These are phyloP conservation scores for Scedosporium minutisporum DNA, from an alignment of 2,329 filamentous ascomycete genomes.

Conservation along the genomic window DNA sequence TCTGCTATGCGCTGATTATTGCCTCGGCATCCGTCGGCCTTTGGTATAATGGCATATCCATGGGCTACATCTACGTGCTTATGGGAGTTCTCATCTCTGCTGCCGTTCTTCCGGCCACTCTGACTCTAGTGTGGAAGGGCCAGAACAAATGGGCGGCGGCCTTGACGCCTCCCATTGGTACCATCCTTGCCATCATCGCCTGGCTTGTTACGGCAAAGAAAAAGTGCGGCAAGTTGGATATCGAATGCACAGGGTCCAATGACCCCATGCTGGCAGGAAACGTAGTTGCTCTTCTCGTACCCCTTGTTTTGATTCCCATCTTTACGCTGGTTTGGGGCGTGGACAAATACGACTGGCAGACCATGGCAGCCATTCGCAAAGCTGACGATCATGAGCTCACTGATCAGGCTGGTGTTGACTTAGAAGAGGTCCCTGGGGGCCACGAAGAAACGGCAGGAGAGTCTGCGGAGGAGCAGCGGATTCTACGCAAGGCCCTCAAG, in stretches of 20 bases:
- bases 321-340: slow-evolving; percentile 51
- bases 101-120: slow-evolving; percentile 71
- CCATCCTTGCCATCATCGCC: slow-evolving; percentile 56
- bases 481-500: slow-evolving; percentile 43
- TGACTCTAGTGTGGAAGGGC: slow-evolving; percentile 71
- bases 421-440: slow-evolving; percentile 50
- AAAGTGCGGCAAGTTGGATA: slow-evolving; percentile 57
- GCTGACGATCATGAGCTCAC: slow-evolving; percentile 59
- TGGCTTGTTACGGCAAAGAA: slow-evolving; percentile 69
- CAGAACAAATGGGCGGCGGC: slow-evolving; percentile 67
- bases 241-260: slow-evolving; percentile 70
- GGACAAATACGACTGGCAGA: slow-evolving; percentile 77
- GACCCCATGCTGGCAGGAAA: slow-evolving; percentile 84
- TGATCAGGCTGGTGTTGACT: slow-evolving; percentile 27
- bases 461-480: slow-evolving; percentile 35
- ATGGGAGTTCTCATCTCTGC: slow-evolving; percentile 89
- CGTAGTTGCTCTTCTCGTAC: slow-evolving; percentile 70
- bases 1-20: slow-evolving; percentile 64
- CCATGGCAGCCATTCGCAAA: slow-evolving; percentile 69
- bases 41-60: slow-evolving; percentile 64
- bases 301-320: slow-evolving; percentile 63
- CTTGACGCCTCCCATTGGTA: slow-evolving; percentile 56
- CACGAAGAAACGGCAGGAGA: slow-evolving; percentile 21
- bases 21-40: slow-evolving; percentile 70
- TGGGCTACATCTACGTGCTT: slow-evolving; percentile 82